These are phyloP conservation scores for Ganoderma lucidum DNA, from an alignment of 1,284 basidiomycete species.

Conservation along the genomic window DNA sequence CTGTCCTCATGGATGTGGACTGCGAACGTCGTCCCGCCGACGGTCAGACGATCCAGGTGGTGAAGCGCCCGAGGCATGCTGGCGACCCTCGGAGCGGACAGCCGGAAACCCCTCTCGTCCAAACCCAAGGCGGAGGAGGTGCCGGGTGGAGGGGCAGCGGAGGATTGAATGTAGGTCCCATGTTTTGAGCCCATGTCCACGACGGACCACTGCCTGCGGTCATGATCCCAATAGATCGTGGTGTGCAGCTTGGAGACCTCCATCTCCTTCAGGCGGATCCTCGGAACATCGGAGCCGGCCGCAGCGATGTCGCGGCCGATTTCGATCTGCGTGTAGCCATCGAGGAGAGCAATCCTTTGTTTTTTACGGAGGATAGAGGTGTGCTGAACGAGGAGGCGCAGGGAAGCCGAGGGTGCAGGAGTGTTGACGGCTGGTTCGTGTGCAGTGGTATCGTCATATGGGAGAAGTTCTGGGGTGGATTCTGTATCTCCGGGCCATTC, in stretches of 20 bases:
- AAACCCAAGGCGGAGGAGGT: conserved; percentile 1
- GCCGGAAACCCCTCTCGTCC: conserved; percentile 49
- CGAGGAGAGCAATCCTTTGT: conserved; percentile 64
- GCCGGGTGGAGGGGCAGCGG: conserved; percentile 16
- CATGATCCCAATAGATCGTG: conserved; percentile 73
- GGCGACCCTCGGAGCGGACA: conserved; percentile 69
- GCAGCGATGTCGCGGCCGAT: conserved; percentile 72
- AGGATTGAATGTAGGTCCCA: conserved; percentile 67
- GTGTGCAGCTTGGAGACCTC: conserved; percentile 82
- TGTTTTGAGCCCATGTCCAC: conserved; percentile 87
- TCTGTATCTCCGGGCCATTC: conserved; percentile 62
- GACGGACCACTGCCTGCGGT: conserved; percentile 65
- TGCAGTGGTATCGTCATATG: background rate
- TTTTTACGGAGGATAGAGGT: conserved; percentile 59
- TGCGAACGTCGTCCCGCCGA: conserved; percentile 74
- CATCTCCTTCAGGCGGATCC: conserved; percentile 81
- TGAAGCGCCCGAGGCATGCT: conserved; percentile 69
- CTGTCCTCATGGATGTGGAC: conserved; percentile 71
- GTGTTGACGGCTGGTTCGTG: background rate
- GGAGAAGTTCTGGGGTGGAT: conserved; percentile 2
- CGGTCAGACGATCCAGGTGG: conserved; percentile 68
- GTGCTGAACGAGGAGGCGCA: conserved; percentile 65
- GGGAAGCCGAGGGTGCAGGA: conserved; percentile 35
- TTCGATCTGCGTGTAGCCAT: conserved; percentile 69
- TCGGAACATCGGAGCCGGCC: conserved; percentile 57